phyloP scores from a whole-genome alignment of 1,284 basidiomycete species.

The Moniliophthora roreri region DNA sequence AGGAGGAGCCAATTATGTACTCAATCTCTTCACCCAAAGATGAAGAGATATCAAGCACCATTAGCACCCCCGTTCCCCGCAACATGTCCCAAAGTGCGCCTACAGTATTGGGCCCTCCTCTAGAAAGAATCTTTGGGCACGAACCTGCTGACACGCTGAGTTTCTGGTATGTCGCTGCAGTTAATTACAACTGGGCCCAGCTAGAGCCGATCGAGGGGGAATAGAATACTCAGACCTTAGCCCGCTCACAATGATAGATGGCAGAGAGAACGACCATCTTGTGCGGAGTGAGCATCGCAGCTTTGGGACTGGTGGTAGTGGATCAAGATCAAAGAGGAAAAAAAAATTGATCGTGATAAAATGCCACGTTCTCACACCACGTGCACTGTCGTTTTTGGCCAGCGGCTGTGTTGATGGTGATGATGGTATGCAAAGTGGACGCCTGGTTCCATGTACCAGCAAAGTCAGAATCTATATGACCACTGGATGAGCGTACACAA shows the following conservation, averaged over 20 bases:
- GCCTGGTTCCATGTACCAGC: background rate
- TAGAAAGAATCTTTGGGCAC: slow-evolving; percentile 7
- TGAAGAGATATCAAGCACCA: slow-evolving; percentile 5
- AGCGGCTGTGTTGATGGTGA: no score
- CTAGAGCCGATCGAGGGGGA: slow-evolving; percentile 14
- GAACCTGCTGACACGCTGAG: background rate
- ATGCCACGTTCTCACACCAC: no score
- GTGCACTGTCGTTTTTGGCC: no score
- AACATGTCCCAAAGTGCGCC: slow-evolving; percentile 22
- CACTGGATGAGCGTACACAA: no score
- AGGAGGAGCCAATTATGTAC: slow-evolving; percentile 23
- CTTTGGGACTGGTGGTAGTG: slow-evolving; percentile 12
- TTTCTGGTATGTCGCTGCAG: slow-evolving; percentile 16
- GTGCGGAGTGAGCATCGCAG: slow-evolving; percentile 16
- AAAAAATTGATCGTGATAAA: background rate
- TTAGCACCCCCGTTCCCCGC: slow-evolving; percentile 21
- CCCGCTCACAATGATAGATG: slow-evolving; percentile 8
- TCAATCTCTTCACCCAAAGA: slow-evolving; percentile 10
- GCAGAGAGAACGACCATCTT: background rate
- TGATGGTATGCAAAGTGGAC: no score
- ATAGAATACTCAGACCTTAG: slow-evolving; percentile 15
- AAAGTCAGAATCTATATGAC: no score
- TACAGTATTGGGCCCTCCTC: background rate
- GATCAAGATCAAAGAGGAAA: background rate
- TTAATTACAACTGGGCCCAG: slow-evolving; percentile 10